Base-by-base conservation (phyloP, 176 grass and related monocot genomes). In the Hyparrhenia diplandra region DNA sequence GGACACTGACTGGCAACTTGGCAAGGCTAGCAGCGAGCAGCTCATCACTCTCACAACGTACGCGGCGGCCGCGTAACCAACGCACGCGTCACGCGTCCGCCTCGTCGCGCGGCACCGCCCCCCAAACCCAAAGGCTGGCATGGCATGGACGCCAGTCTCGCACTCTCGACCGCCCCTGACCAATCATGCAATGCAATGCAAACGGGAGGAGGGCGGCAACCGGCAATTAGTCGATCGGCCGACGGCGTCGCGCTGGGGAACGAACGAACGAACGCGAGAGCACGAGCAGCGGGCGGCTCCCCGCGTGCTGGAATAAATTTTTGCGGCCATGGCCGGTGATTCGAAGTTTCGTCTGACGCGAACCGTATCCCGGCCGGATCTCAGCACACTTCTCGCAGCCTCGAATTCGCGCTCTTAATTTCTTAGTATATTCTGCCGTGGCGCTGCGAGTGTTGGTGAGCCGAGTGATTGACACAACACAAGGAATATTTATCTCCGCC, bases 281-380 rank as follows among this genome's bases (percentile, higher is more conserved):
- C 71, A 54, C 27, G 62, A 67, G 37, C 37, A 1, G 41, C 18
- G 77, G 55, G 55, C 35, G 23, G 18, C 4, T 5, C 31, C 35
- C 24, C 59, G 60, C 67, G 43, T 58, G 79, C 8, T 34, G 73
- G 47, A 81, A 67, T 86, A 79, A 49, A 67, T 51, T 5, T 75
- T 13, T 20, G 18, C 27, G 45, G 36, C 8, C 5, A 18, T 12
- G 39, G 74, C 40, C 67, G 40, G 83, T 75, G 83, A 79, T 79
- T 67, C 74, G 68, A 90, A 90, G 84, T 41, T 90, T 86, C 79
- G 60, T 66, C 5, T 9, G 4, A 81, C 82, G 49, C 60, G 88
- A 78, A 61, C 67, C 67, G 60, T 34, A 78, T 86, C 83, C 39
- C 57, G 16, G 9, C 5, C 8, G 66, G 83, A 82, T 85, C 78